Base-by-base conservation (phyloP, 345 rosid species). In the Eucalyptus shirleyi region DNA sequence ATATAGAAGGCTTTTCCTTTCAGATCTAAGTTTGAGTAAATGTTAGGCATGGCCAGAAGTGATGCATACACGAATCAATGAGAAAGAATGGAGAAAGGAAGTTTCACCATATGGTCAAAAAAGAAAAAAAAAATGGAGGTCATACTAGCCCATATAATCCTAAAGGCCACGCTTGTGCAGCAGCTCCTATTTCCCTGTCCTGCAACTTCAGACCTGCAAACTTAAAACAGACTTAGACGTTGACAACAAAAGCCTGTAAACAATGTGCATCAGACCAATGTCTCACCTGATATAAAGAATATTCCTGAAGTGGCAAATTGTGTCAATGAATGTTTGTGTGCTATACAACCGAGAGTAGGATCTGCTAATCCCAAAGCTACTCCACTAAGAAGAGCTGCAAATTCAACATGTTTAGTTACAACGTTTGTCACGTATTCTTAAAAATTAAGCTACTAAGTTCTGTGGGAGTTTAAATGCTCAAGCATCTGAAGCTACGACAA, bases 221-320 rank as follows among this genome's bases (percentile, higher is more conserved):
- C 47, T 10, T 65, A 62, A 62, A 13, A n/a, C 86, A 44, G 37
- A 53, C 6, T 4, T 51, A 80, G 40, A 23, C 32, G 44, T 11
- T 49, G 60, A 23, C 50, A 19, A 69, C 32, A 50, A 51, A 83
- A 49, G 21, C 42, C 55, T 32, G 49, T 40, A 42, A 55, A 85
- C 42, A 23, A 17, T 16, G 7, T 69, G 62, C 62, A 67, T 14
- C 23, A 32, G 34, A 37, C 51, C 50, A 30, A 89, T 50, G 17
- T 89, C 72, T 88, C 53, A 88, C 92, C 92, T 89, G 92, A 90
- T 53, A 90, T 88, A 86, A 91, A 90, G 91, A 91, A 89, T 69
- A 90, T 91, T 49, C 91, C 91, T 42, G 55, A 91, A 51, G 89
- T 91, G 72, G 89, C 89, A 81, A 88, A 91, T 86, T 88, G 90